Evolutionary conservation across 768 basidiomycete genomes (phyloP).

Genomic region (Auriscalpium microsporum): DNA sequence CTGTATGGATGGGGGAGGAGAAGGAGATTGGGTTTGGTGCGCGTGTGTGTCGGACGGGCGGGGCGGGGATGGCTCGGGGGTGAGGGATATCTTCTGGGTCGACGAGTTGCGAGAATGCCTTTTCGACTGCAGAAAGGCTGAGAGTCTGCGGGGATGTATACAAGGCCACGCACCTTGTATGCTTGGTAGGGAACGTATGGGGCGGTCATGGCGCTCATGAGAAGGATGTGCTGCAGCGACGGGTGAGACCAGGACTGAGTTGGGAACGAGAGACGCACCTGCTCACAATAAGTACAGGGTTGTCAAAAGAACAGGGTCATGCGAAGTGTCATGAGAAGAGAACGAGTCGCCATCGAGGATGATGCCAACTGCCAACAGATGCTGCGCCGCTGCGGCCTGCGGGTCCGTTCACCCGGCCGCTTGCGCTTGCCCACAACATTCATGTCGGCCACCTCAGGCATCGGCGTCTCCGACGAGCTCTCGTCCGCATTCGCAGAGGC

Average conservation of each 20-base stretch:
- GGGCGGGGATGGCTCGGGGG: slow-evolving; percentile 10
- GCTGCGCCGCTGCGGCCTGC: neutral
- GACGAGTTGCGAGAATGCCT: slow-evolving; percentile 37
- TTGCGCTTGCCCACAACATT: neutral
- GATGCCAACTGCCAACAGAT: no score
- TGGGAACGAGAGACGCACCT: neutral
- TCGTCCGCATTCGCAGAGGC: slow-evolving; percentile 49
- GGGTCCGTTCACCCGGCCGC: neutral
- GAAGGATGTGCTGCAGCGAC: neutral
- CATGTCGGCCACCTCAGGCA: slow-evolving; percentile 75
- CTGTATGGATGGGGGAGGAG: neutral
- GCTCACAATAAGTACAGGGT: no score
- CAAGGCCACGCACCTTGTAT: slow-evolving; percentile 30
- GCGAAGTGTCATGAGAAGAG: neutral
- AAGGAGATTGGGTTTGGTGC: neutral
- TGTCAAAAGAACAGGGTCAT: no score
- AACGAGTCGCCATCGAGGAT: no score
- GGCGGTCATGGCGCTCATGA: slow-evolving; percentile 12
- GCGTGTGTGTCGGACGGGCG: neutral
- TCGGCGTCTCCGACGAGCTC: slow-evolving; percentile 53
- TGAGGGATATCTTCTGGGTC: slow-evolving; percentile 13
- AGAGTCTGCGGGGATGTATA: neutral
- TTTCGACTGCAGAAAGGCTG: slow-evolving; percentile 29
- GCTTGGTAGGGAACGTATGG: slow-evolving; percentile 41
- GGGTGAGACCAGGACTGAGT: neutral